These are phyloP conservation scores for Saccharomycodes ludwigii DNA, from an alignment of 805 yeast species.

Conservation along the genomic window DNA sequence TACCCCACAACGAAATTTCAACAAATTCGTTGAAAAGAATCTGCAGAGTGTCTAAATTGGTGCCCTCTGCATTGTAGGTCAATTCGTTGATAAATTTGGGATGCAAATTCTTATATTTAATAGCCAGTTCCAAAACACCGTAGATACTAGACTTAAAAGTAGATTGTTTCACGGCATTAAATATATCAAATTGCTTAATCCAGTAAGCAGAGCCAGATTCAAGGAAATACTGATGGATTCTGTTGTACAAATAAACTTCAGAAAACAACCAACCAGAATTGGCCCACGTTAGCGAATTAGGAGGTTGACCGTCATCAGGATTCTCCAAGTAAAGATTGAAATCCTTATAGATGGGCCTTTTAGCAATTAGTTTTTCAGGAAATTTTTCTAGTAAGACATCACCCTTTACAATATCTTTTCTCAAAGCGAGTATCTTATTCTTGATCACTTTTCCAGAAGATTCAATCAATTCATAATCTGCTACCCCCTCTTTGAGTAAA, in stretches of 20 bases:
- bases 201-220: constrained; percentile 23
- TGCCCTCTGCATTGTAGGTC: constrained; percentile 9
- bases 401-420: constrained; percentile 32
- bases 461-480: constrained; percentile 29
- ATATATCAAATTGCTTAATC: constrained; percentile 52
- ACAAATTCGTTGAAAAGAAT: constrained; percentile 69
- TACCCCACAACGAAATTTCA: constrained; percentile 93
- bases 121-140: constrained; percentile 76
- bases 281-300: constrained; percentile 44
- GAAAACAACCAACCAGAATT: constrained; percentile 84
- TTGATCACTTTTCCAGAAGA: not conserved
- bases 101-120: constrained; percentile 41
- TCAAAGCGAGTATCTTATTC: not conserved
- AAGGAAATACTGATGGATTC: constrained; percentile 34
- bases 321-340: constrained; percentile 43
- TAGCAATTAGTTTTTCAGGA: constrained; percentile 24
- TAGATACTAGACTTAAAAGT: constrained; percentile 63
- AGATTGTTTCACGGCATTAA: constrained; percentile 52
- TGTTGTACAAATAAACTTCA: constrained; percentile 77
- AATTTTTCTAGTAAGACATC: constrained; percentile 32
- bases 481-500: constrained; percentile 30
- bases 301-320: constrained; percentile 1
- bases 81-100: constrained; percentile 3
- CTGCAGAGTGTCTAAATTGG: constrained; percentile 29
- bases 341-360: constrained; percentile 31